A percentile compares a stretch with the other conserved stretches of the same genome.
Evolutionary conservation across 192 early-diverging fungal genomes (phyloP).

Genomic region (Phlyctochytrium bullatum): DNA sequence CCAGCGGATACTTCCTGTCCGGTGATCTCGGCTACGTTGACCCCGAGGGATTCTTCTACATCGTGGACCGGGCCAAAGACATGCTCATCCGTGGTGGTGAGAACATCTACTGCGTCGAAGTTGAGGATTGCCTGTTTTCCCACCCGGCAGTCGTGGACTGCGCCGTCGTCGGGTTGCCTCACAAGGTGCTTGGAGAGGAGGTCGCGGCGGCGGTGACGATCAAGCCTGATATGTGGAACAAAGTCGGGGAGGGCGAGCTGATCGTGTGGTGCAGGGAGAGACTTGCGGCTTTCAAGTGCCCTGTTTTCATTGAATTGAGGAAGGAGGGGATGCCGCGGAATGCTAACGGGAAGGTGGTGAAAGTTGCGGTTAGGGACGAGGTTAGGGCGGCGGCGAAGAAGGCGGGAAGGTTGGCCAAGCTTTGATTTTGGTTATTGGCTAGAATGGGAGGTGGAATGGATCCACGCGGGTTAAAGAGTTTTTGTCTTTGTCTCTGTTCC

Average conservation of each 20-base stretch:
- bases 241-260: no score
- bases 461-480: no score
- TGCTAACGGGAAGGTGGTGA: conserved; percentile 13
- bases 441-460: no score
- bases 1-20: conserved; percentile 27
- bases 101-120: conserved; percentile 31
- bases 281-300: conserved; percentile 18
- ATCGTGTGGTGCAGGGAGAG: conserved; percentile 2
- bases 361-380: conserved; percentile 3
- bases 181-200: conserved; percentile 23
- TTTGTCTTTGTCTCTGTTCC: no score
- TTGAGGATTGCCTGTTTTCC: conserved; percentile 16
- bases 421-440: no score
- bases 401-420: not conserved
- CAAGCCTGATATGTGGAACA: no score
- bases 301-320: conserved; percentile 8
- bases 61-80: conserved; percentile 30
- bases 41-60: conserved; percentile 19
- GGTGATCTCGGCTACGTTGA: conserved; percentile 29
- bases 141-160: conserved; percentile 23
- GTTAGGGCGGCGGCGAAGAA: not conserved
- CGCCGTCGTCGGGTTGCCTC: conserved; percentile 26
- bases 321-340: conserved; percentile 1
- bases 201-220: conserved; percentile 18
- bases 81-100: conserved; percentile 33